Percentiles rank a stretch among this genome's conserved stretches.
Conservation (phyloP, 257 asterid genomes). For the Penstemon davidsonii region DNA sequence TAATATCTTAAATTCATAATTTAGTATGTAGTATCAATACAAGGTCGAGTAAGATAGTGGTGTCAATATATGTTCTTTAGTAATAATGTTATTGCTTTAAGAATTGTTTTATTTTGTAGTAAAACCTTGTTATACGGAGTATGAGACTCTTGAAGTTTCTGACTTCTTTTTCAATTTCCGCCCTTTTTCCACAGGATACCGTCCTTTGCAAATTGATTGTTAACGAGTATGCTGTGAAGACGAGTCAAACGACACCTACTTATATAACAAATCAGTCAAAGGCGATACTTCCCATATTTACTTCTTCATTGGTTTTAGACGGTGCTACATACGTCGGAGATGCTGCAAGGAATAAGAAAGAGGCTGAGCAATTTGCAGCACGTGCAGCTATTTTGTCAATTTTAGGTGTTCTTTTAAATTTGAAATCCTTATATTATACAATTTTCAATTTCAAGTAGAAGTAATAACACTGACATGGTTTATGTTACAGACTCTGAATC, state of each 20-base stretch:
- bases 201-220: too few relatives aligned
- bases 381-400: conserved; percentile 50
- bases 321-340: conserved; percentile 47
- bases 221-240: conserved; percentile 46
- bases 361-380: conserved; percentile 68
- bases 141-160: too few relatives aligned
- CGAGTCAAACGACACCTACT: conserved; percentile 35
- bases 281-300: conserved; percentile 37
- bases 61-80: too few relatives aligned
- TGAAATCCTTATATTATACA: background rate
- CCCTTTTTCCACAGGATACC: too few relatives aligned
- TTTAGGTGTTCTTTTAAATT: conserved; percentile 38
- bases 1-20: too few relatives aligned
- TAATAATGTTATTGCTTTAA: too few relatives aligned
- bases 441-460: conserved; percentile 3
- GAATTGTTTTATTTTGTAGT: too few relatives aligned
- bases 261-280: conserved; percentile 37
- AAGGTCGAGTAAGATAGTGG: too few relatives aligned
- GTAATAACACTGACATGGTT: background rate
- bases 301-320: conserved; percentile 38
- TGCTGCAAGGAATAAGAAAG: conserved; percentile 50
- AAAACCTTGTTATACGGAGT: too few relatives aligned
- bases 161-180: too few relatives aligned
- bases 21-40: too few relatives aligned
- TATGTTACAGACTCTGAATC: conserved; percentile 44